Evolutionary conservation across 169 alveolate genomes (phyloP).

Genomic region (Cryptosporidium baileyi): DNA sequence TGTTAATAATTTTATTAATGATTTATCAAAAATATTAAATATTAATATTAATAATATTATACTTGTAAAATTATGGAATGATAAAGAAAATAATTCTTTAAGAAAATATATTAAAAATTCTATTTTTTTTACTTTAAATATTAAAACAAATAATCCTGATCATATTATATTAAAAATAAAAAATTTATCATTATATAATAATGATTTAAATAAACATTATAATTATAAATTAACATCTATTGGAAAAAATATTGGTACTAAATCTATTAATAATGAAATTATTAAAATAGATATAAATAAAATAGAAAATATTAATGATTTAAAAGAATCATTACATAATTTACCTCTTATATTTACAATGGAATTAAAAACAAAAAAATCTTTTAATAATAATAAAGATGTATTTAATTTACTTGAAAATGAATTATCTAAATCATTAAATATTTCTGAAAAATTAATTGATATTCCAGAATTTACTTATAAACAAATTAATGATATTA

Average conservation of each 20-base stretch:
- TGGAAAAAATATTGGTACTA: slow-evolving; percentile 19
- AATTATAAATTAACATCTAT: slow-evolving; percentile 6
- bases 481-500: slow-evolving; percentile 20
- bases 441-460: slow-evolving; percentile 3
- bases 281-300: background rate
- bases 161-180: background rate
- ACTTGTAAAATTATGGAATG: slow-evolving; percentile 4
- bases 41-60: background rate
- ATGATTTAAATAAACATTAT: slow-evolving; percentile 7
- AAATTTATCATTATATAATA: background rate
- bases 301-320: background rate
- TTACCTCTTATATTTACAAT: slow-evolving; percentile 41
- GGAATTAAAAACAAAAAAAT: slow-evolving; percentile 18
- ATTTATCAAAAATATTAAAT: background rate
- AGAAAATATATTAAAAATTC: background rate
- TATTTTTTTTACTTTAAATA: background rate
- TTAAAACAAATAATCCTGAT: slow-evolving; percentile 2
- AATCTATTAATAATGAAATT: slow-evolving; percentile 30
- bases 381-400: slow-evolving; percentile 32
- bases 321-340: background rate
- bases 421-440: slow-evolving; percentile 24
- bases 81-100: background rate
- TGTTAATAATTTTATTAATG: background rate
- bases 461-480: slow-evolving; percentile 62
- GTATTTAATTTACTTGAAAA: slow-evolving; percentile 36